A percentile compares a stretch with the other conserved stretches of the same genome.
These are phyloP conservation scores for Arthroderma uncinatum DNA, from an alignment of 2,329 filamentous ascomycete genomes.

Conservation along the genomic window DNA sequence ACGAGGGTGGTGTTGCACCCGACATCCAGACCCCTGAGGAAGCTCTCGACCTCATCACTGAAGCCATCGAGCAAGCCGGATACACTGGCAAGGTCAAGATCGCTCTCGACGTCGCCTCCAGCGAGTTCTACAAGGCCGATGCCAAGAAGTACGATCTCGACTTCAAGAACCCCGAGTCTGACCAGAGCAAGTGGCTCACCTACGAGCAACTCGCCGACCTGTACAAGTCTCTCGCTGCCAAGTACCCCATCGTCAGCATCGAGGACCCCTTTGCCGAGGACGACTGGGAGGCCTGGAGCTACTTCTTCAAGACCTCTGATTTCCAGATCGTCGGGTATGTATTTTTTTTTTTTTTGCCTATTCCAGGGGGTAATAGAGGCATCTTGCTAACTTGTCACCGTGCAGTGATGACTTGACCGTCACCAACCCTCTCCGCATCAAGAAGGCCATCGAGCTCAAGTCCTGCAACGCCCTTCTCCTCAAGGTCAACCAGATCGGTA, in stretches of 20 bases:
- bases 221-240: constrained; percentile 77
- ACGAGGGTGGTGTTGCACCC: constrained; percentile 98
- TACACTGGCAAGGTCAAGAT: constrained; percentile 97
- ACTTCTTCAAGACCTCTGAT: constrained; percentile 99
- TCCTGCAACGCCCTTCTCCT: constrained; percentile 95
- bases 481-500: constrained; percentile 99
- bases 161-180: constrained; percentile 99
- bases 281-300: constrained; percentile 99
- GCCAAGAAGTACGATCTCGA: constrained; percentile 99
- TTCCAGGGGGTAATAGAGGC: background rate
- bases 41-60: constrained; percentile 90
- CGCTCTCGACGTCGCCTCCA: constrained; percentile 97
- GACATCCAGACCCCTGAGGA: constrained; percentile 97
- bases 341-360: background rate
- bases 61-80: constrained; percentile 85
- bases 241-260: constrained; percentile 98
- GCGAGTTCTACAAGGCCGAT: constrained; percentile 97
- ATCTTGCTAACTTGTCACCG: constrained; percentile 12
- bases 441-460: constrained; percentile 99
- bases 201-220: constrained; percentile 92
- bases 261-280: constrained; percentile 99
- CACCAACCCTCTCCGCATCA: constrained; percentile 97
- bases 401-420: constrained; percentile 85
- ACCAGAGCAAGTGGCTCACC: constrained; percentile 93
- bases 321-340: constrained; percentile 81